Evolutionary conservation across 129 eudicot species (phyloP).

Genomic region (Artemisia annua): DNA sequence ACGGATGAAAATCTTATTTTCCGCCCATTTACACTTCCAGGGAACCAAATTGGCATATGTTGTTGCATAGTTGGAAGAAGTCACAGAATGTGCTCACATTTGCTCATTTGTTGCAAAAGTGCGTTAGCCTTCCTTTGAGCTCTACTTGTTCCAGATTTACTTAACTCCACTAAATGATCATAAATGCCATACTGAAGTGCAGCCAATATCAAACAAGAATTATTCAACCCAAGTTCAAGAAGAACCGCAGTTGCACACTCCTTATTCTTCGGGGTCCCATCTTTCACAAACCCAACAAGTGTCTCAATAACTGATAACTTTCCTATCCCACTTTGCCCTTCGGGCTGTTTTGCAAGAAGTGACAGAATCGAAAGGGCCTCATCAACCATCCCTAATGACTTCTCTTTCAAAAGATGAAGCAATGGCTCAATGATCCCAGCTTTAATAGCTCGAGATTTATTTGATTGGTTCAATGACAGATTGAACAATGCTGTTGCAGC

Average conservation of each 20-base stretch:
- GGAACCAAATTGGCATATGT: slow-evolving; percentile 5
- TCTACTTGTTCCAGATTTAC: slow-evolving; percentile 58
- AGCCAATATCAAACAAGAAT: slow-evolving; percentile 55
- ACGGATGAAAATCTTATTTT: background rate
- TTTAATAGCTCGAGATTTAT: slow-evolving; percentile 63
- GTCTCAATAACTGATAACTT: slow-evolving; percentile 49
- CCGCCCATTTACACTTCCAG: background rate
- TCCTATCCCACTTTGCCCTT: slow-evolving; percentile 65
- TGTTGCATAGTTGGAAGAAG: background rate
- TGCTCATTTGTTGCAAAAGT: slow-evolving; percentile 65
- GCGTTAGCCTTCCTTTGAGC: slow-evolving; percentile 79
- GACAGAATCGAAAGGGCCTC: slow-evolving; percentile 68
- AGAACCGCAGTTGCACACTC: slow-evolving; percentile 79
- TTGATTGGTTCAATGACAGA: slow-evolving; percentile 49
- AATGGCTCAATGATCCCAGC: slow-evolving; percentile 70
- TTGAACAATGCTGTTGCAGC: slow-evolving; percentile 72
- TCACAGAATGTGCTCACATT: slow-evolving; percentile 62
- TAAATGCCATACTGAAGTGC: slow-evolving; percentile 76
- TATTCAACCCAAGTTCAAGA: slow-evolving; percentile 51
- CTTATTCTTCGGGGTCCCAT: slow-evolving; percentile 75
- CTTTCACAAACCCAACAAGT: slow-evolving; percentile 56
- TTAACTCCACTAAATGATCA: slow-evolving; percentile 54
- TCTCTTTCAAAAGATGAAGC: slow-evolving; percentile 53
- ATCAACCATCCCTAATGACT: slow-evolving; percentile 65
- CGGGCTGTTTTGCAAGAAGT: slow-evolving; percentile 59